These are phyloP conservation scores for Sclerotinia subarctica DNA, from an alignment of 2,329 filamentous ascomycete species.

Conservation along the genomic window DNA sequence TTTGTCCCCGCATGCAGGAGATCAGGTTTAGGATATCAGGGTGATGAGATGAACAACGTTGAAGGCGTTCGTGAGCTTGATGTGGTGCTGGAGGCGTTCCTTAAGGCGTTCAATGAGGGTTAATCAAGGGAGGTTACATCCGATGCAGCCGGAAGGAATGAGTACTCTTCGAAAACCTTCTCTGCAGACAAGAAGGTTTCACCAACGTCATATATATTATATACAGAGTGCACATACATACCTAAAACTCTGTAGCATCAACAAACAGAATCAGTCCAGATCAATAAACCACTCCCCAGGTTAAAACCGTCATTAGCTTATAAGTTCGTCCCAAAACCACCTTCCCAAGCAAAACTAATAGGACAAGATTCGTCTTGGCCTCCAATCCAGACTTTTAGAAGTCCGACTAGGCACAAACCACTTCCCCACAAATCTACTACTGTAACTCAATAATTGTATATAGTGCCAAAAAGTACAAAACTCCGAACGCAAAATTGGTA, in stretches of 20 bases:
- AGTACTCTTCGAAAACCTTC: background rate
- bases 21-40: background rate
- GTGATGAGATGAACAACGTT: background rate
- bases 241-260: background rate
- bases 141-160: background rate
- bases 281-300: background rate
- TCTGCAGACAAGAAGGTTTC: background rate
- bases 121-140: background rate
- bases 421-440: background rate
- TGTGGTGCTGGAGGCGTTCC: constrained; percentile 1
- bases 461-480: background rate
- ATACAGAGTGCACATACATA: background rate
- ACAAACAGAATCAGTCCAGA: background rate
- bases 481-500: background rate
- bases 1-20: background rate
- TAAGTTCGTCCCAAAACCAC: background rate
- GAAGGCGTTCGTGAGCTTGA: background rate
- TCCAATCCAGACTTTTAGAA: background rate
- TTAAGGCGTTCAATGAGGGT: background rate
- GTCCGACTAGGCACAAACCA: background rate
- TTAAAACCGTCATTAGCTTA: background rate
- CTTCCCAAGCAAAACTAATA: background rate
- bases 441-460: no score
- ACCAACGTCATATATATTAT: background rate
- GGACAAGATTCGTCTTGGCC: background rate